Evolutionary conservation across 2,329 filamentous ascomycete genomes (phyloP).

Genomic region (Escovopsis sp.): DNA sequence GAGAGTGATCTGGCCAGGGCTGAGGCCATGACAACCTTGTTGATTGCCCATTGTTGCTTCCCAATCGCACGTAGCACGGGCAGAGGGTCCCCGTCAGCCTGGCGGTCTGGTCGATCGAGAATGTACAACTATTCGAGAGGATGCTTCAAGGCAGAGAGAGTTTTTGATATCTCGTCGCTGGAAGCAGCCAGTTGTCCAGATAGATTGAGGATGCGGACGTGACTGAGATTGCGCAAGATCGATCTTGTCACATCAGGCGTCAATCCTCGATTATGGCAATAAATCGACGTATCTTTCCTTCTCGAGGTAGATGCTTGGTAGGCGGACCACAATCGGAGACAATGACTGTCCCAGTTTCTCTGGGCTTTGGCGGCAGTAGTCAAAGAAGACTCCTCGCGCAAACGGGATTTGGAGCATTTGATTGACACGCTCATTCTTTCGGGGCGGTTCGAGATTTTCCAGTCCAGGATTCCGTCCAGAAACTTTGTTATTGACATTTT

Average conservation of each 20-base stretch:
- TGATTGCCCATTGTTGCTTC: not conserved
- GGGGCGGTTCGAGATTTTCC: not conserved
- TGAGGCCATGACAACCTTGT: not conserved
- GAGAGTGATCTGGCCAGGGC: not conserved
- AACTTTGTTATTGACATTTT: not conserved
- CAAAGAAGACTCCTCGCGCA: not conserved
- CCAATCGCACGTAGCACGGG: not conserved
- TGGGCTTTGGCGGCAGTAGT: not conserved
- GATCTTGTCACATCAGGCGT: not conserved
- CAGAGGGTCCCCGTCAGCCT: not conserved
- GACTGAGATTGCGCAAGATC: not conserved
- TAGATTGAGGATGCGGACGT: not conserved
- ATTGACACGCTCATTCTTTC: not conserved
- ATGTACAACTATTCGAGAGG: constrained; percentile 1
- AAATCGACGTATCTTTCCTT: not conserved
- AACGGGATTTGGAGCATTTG: not conserved
- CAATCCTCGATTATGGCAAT: not conserved
- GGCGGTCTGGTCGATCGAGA: not conserved
- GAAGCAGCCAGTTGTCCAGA: not conserved
- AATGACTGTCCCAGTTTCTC: not conserved
- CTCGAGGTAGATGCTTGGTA: not conserved
- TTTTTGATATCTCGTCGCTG: not conserved
- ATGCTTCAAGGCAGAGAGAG: not conserved
- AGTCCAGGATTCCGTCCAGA: not conserved
- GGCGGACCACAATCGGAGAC: not conserved